Base-by-base conservation (phyloP, 2,329 filamentous ascomycete genomes). In the Exserohilum rostratum region DNA sequence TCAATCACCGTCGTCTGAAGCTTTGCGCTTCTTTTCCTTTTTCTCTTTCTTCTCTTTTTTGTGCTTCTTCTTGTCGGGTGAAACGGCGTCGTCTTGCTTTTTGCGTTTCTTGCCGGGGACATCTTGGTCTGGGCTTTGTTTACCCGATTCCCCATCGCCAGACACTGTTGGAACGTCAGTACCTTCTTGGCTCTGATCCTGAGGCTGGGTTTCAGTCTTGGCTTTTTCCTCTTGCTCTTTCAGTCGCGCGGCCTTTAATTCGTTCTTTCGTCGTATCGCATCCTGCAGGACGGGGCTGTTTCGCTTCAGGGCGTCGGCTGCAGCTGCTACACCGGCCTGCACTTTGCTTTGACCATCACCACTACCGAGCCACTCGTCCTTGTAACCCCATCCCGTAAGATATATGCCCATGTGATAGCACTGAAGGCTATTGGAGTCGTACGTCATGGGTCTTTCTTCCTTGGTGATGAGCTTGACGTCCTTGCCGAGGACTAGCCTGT, bases 341-440 rank as follows among this genome's bases (percentile, higher is more conserved):
- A 83, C 85, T 76, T 91, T 91, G 50, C 82, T 85, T 58, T 85
- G 75, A 1, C 83, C 89, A 29, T 82, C 83, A 0, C 88, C 90
- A 39, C 79, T 80, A 0, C 86, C 90, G 5, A 93, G 74, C 52
- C 83, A 76, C 68, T 85, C 83, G 44, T 83, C 78, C 29, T 80
- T 81, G 72, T 88, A 86, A 4, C 89, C 89, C 80, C 87, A 90
- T 0, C 88, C 89, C 17, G 85, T 83, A 25, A 91, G 76, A 63
- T 85, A 89, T 0, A 85, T 81, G 0, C 83, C 87, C 1, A 91
- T 81, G 2, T 81, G 83, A 68, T 84, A 90, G 22, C 87, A 74
- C 15, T 83, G 81, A 25, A 87, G 1, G 34, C 61, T 63, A 82
- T 83, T 12, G 73, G 78, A 39, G 79, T 76, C 64, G 66, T 83